These are phyloP conservation scores for Lentinula novae-zelandiae DNA, from an alignment of 1,284 basidiomycete species.

Conservation along the genomic window DNA sequence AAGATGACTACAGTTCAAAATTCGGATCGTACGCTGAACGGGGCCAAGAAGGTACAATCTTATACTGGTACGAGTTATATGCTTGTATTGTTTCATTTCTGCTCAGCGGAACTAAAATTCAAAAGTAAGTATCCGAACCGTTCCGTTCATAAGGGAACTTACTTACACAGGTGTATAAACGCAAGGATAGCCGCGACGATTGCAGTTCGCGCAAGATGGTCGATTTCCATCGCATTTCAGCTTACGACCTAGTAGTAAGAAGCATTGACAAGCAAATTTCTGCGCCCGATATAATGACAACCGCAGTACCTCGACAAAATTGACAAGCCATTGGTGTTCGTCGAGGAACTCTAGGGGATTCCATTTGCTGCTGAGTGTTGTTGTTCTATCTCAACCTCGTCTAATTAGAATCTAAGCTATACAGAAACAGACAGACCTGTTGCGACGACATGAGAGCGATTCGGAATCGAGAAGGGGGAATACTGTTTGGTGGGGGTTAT, in stretches of 20 bases:
- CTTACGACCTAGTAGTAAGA: conserved; percentile 42
- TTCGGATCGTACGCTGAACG: background rate
- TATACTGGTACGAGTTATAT: background rate
- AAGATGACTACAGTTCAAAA: background rate
- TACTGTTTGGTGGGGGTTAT: background rate
- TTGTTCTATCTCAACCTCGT: background rate
- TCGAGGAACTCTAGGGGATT: conserved; percentile 39
- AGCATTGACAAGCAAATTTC: background rate
- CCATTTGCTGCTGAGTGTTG: conserved; percentile 13
- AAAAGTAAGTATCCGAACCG: background rate
- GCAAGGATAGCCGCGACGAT: conserved; percentile 45
- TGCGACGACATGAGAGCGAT: conserved; percentile 1
- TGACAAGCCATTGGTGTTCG: conserved; percentile 55
- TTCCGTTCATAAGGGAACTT: conserved; percentile 12
- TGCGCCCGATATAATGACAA: background rate
- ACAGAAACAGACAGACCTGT: background rate
- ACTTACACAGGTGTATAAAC: conserved; percentile 53
- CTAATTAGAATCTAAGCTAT: background rate
- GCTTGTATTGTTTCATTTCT: conserved; percentile 4
- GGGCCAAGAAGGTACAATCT: background rate
- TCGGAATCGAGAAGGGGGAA: background rate
- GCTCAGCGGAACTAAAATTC: conserved; percentile 9
- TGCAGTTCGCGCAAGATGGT: conserved; percentile 53
- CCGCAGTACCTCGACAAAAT: conserved; percentile 48
- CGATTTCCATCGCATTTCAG: conserved; percentile 55